Percentiles rank a stretch among this genome's conserved stretches.
Evolutionary conservation across 345 rosid genomes (phyloP).

Genomic region (Gossypium sturtianum): DNA sequence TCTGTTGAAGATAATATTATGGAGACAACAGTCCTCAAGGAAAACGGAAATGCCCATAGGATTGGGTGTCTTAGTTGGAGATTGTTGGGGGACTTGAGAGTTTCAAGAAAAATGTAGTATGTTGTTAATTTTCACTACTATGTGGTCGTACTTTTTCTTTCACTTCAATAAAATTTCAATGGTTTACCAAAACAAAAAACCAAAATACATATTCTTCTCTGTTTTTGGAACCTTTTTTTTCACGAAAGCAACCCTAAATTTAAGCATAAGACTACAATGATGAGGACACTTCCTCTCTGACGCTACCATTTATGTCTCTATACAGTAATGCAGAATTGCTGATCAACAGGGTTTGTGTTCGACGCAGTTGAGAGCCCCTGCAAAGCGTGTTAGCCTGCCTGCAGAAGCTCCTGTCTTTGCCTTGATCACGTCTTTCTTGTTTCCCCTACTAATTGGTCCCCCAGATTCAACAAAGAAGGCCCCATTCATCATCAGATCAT

Average conservation of each 20-base stretch:
- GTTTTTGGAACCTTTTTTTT: no score
- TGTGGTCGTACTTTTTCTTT: no score
- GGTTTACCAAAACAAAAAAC: no score
- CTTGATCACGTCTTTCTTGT: not conserved
- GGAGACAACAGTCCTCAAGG: no score
- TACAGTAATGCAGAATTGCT: no score
- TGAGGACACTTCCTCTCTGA: not conserved
- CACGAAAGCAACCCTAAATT: not conserved
- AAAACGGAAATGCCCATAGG: no score
- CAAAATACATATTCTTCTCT: no score
- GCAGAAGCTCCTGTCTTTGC: slow-evolving; percentile 5
- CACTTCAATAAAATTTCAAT: no score
- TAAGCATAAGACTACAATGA: not conserved
- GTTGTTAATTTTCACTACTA: no score
- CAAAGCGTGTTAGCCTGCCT: not conserved
- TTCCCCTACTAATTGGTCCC: not conserved
- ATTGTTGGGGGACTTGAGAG: no score
- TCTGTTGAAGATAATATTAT: rapidly evolving
- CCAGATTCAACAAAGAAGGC: slow-evolving; percentile 40
- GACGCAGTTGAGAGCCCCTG: slow-evolving; percentile 13
- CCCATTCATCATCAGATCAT: slow-evolving; percentile 40
- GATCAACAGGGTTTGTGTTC: not conserved
- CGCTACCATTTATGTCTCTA: not conserved
- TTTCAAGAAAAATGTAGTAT: no score
- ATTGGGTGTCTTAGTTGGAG: no score